These are phyloP conservation scores for Rhizopogon sp. DNA, from an alignment of 768 basidiomycete species.

Conservation along the genomic window DNA sequence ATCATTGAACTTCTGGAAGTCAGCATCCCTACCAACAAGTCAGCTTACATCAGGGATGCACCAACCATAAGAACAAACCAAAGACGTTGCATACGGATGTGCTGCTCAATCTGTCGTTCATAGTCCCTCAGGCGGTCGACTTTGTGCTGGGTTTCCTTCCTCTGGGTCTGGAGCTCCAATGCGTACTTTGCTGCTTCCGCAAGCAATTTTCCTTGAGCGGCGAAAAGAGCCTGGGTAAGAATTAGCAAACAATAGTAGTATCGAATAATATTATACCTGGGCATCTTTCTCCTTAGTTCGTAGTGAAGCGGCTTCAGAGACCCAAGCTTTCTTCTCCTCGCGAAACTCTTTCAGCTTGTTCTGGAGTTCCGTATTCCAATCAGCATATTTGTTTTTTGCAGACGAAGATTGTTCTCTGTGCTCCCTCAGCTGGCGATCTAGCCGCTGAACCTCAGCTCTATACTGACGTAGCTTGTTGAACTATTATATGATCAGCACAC, in stretches of 20 bases:
- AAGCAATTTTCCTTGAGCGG: conserved; percentile 63
- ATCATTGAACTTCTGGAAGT: conserved; percentile 66
- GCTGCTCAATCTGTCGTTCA: conserved; percentile 81
- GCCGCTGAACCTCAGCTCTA: conserved; percentile 56
- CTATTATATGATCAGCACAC: conserved; percentile 32
- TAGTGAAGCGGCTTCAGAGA: conserved; percentile 60
- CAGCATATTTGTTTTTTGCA: conserved; percentile 73
- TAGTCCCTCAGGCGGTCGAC: conserved; percentile 79
- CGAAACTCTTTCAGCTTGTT: conserved; percentile 69
- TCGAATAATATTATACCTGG: conserved; percentile 35
- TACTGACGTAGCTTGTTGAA: conserved; percentile 82
- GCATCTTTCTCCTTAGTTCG: conserved; percentile 69
- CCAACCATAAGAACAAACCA: conserved; percentile 49
- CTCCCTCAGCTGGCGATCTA: conserved; percentile 67
- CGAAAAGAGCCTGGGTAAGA: conserved; percentile 50
- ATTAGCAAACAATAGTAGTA: not conserved
- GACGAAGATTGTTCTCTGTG: conserved; percentile 69
- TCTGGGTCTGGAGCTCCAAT: conserved; percentile 67
- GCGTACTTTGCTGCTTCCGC: conserved; percentile 66
- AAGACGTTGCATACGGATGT: conserved; percentile 67
- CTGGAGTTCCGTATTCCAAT: conserved; percentile 82
- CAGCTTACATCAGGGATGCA: conserved; percentile 6
- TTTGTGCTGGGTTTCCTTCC: conserved; percentile 77
- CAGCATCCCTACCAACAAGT: conserved; percentile 53
- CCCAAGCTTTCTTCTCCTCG: conserved; percentile 78